Percentiles rank a stretch among this genome's conserved stretches.
These are phyloP conservation scores for Tolypocladium amazonense DNA, from an alignment of 2,329 filamentous ascomycete genomes.

Conservation along the genomic window DNA sequence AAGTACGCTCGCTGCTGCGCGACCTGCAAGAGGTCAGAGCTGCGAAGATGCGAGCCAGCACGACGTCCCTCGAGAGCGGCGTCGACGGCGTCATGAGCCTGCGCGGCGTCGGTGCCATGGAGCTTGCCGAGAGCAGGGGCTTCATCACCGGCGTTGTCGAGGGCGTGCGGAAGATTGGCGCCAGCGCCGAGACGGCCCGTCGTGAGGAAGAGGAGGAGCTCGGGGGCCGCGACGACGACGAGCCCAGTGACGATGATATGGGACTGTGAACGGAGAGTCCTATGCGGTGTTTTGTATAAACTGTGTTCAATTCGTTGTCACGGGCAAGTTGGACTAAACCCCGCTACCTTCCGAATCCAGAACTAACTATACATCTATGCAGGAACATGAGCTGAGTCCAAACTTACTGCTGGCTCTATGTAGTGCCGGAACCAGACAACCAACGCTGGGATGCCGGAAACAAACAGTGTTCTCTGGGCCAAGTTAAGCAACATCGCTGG, in stretches of 20 bases:
- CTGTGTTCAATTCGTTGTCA: not conserved
- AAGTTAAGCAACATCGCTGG: no score
- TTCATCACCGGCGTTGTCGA: constrained; percentile 84
- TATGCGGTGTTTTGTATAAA: not conserved
- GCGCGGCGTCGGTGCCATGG: constrained; percentile 80
- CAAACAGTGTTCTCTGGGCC: no score
- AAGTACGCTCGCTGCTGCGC: constrained; percentile 63
- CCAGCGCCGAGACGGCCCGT: constrained; percentile 66
- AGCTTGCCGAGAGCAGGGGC: constrained; percentile 74
- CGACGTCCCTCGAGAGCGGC: constrained; percentile 59
- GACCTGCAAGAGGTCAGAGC: constrained; percentile 82
- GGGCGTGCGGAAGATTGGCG: constrained; percentile 72
- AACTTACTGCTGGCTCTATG: not conserved
- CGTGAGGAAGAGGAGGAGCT: constrained; percentile 66
- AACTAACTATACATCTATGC: not conserved
- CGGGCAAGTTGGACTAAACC: not conserved
- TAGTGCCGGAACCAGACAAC: no score
- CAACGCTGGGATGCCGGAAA: no score
- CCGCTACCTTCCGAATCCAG: not conserved
- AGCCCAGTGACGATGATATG: constrained; percentile 45
- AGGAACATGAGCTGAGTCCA: not conserved
- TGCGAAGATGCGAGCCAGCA: constrained; percentile 74
- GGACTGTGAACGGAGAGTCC: constrained; percentile 17
- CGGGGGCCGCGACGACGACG: constrained; percentile 51
- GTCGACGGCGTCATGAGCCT: constrained; percentile 60